These are phyloP conservation scores for Chlamydomonas reinhardtii DNA, from an alignment of 163 green algal species.

Conservation along the genomic window DNA sequence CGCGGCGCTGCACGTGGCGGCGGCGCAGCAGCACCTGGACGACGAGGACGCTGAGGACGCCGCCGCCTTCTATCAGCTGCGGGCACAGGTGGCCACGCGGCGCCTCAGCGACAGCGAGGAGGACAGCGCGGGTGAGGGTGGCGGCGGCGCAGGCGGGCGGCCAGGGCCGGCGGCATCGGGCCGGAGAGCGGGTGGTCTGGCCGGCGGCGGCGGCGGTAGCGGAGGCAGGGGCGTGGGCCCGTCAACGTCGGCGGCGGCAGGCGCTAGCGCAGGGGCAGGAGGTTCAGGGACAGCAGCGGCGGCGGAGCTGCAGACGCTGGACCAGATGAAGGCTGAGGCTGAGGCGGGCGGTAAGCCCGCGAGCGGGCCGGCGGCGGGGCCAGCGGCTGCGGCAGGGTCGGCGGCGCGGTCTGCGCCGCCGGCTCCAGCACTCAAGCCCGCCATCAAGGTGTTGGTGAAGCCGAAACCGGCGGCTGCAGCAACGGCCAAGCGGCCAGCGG, in stretches of 20 bases:
- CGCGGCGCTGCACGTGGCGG: conserved; percentile 73
- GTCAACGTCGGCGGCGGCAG: background rate
- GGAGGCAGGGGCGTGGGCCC: background rate
- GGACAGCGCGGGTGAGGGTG: background rate
- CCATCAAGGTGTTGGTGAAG: conserved; percentile 56
- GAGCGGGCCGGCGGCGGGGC: background rate
- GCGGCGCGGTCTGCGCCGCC: background rate
- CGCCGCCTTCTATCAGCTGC: conserved; percentile 51
- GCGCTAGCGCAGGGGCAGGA: background rate
- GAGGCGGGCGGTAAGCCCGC: background rate
- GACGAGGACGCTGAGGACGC: conserved; percentile 57
- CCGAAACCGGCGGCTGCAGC: conserved; percentile 36
- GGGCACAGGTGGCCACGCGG: conserved; percentile 9
- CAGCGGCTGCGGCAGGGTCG: background rate
- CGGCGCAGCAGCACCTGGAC: conserved; percentile 31
- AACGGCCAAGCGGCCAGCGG: conserved; percentile 1
- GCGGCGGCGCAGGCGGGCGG: background rate
- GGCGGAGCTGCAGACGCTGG: background rate
- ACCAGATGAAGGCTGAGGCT: background rate
- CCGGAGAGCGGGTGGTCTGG: background rate
- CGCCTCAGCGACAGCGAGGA: background rate
- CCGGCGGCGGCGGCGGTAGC: background rate
- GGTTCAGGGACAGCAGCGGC: background rate
- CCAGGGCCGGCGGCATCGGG: conserved; percentile 2
- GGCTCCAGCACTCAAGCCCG: conserved; percentile 21